Evolutionary conservation across 495 filamentous ascomycete genomes (phyloP), one percentile per base, ranked within the genome.

Genomic region (Xylaria flabelliformis): DNA sequence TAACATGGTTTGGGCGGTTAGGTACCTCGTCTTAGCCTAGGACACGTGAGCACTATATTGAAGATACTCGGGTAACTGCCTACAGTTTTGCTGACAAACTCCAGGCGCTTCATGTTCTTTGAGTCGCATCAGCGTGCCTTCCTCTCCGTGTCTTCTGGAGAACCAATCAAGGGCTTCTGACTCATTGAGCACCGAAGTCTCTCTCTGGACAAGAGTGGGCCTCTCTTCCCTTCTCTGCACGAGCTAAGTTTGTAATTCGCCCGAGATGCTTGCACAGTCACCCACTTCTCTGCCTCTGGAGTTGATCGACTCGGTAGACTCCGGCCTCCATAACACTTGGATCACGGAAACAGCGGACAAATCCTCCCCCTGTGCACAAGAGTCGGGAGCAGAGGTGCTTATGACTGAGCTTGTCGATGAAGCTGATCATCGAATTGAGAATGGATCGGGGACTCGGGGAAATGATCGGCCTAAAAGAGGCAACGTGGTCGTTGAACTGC

Each of bases 401-500:
- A 19, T 17, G 1, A 48, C 19, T 15, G 36, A 34, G 13, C 4
- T 17, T 21, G 63, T 21, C 63, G 15, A 12, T n/a, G 42, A 50
- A 48, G 26, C n/a, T 36, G 19, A 48, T 36, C 44, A 6, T 41
- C 8, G 9, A 17, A 2, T 12, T 24, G 13, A 34, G 9, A 26
- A 26, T 68, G 51, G 6, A 7, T 34, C 48, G 24, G 41, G 34
- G 24, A 1, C 36, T 17, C 32, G 44, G 36, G 36, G 12, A 6
- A 12, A 26, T 41, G 26, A 9, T 29, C 46, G 3, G 24, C 34
- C 66, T 39, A 21, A 21, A 13, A 0, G 9, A 0, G 58, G 70
- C 17, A 72, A 67, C 44, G 64, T 80, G 42, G 17, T 56, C 7
- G 76, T 80, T 32, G 73, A 74, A 24, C 51, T 80, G 41, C 78